These are phyloP conservation scores for Scalesia atractyloides DNA, from an alignment of 129 eudicot species.

Conservation along the genomic window DNA sequence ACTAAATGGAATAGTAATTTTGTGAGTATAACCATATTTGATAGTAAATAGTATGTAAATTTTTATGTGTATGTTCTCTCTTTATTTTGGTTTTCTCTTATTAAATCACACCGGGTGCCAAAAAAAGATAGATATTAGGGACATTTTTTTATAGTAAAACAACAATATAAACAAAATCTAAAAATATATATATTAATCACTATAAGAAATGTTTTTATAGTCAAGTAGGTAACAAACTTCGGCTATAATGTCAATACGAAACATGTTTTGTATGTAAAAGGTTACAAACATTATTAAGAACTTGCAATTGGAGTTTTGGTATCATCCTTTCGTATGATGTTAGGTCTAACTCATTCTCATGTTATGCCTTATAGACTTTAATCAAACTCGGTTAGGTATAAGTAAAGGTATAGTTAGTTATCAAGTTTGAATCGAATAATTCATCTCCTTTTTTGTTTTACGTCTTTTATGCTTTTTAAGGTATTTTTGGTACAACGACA, in stretches of 20 bases:
- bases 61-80: background rate
- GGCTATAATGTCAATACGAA: background rate
- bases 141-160: background rate
- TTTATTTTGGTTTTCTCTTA: no score
- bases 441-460: background rate
- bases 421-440: background rate
- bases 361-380: background rate
- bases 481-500: constrained; percentile 16
- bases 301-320: constrained; percentile 6
- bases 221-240: constrained; percentile 4
- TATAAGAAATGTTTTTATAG: background rate
- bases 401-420: background rate
- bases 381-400: constrained; percentile 2
- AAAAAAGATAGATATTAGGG: background rate
- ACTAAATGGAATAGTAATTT: no score
- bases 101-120: background rate
- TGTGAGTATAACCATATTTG: no score
- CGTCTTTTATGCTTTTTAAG: background rate
- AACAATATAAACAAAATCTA: background rate
- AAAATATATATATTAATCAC: background rate
- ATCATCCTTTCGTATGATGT: background rate
- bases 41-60: no score
- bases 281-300: background rate
- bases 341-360: constrained; percentile 20
- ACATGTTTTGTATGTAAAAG: background rate